Percentiles rank a stretch among this genome's conserved stretches.
Evolutionary conservation across 2,329 filamentous ascomycete species (phyloP).

Genomic region (Phialocephala sp.): DNA sequence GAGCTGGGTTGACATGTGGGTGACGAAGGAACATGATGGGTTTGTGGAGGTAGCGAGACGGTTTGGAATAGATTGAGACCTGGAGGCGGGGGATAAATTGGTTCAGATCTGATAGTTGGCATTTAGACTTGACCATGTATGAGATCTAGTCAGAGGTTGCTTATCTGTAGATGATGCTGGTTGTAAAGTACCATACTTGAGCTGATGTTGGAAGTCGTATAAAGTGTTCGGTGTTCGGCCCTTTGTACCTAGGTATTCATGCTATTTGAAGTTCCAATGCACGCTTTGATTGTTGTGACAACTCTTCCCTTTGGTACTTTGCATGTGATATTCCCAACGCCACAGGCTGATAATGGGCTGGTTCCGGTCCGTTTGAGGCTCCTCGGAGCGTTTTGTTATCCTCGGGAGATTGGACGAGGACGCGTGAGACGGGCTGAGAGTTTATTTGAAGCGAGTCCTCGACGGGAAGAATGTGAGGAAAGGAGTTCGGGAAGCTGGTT

Average conservation of each 20-base stretch:
- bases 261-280: conserved; percentile 7
- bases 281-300: conserved; percentile 4
- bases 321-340: conserved; percentile 6
- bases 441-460: conserved; percentile 13
- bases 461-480: not conserved
- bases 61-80: conserved; percentile 46
- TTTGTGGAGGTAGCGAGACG: conserved; percentile 57
- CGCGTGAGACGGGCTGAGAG: not conserved
- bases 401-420: not conserved
- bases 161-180: not conserved
- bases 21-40: conserved; percentile 55
- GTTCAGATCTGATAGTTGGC: not conserved
- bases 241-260: not conserved
- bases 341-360: conserved; percentile 7
- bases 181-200: not conserved
- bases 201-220: not conserved
- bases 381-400: conserved; percentile 5
- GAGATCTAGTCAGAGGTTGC: not conserved
- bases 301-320: not conserved
- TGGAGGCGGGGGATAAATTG: not conserved
- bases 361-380: conserved; percentile 11
- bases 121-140: not conserved
- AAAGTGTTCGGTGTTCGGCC: not conserved
- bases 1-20: conserved; percentile 70
- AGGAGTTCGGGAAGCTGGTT: not conserved